Evolutionary conservation across 352 stramenopile genomes (phyloP).

Genomic region (Blastocystis sp.): DNA sequence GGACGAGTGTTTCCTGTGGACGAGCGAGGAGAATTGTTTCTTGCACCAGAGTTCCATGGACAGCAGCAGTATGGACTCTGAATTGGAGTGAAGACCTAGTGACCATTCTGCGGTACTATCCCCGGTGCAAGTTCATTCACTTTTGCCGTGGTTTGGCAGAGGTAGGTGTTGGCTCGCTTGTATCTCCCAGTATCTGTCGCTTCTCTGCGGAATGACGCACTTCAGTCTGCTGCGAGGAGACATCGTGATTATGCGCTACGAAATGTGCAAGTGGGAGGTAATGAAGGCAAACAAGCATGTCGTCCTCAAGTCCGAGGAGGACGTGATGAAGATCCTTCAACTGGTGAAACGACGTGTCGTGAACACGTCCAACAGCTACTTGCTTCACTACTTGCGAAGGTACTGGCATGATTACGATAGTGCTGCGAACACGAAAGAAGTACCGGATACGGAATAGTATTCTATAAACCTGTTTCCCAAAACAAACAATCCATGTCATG

Average conservation of each 20-base stretch:
- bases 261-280: conserved; percentile 32
- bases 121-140: not conserved
- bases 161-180: not conserved
- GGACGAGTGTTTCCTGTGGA: conserved; percentile 18
- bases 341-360: not conserved
- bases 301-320: not conserved
- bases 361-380: not conserved
- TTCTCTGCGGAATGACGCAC: not conserved
- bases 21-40: conserved; percentile 32
- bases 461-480: no score
- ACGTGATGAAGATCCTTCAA: not conserved
- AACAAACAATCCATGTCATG: not conserved
- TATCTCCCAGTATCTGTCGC: not conserved
- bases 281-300: not conserved
- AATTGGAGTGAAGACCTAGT: not conserved
- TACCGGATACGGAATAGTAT: no score
- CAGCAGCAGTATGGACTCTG: not conserved
- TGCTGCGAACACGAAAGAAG: conserved; percentile 1
- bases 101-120: conserved; percentile 46
- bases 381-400: not conserved
- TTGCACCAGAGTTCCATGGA: not conserved
- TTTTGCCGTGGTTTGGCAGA: conserved; percentile 1
- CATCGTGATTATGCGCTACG: conserved; percentile 26
- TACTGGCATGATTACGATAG: conserved; percentile 51
- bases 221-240: conserved; percentile 38